phyloP scores from a whole-genome alignment of 805 yeast genomes.

The Lachancea lanzarotensis region DNA sequence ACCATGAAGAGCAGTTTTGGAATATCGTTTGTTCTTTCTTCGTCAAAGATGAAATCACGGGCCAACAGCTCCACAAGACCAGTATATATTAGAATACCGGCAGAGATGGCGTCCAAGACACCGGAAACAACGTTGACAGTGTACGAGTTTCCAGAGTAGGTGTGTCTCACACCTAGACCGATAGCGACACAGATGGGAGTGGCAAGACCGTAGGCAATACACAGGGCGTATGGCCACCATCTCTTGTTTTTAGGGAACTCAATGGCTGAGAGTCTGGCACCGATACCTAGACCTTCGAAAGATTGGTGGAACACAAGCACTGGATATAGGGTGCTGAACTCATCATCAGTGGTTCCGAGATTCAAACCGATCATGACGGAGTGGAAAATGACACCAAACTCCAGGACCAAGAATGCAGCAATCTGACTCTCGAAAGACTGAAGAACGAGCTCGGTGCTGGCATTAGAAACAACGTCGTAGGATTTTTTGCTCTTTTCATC shows the following conservation, averaged over 20 bases:
- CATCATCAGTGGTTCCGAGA: conserved; percentile 57
- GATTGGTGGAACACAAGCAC: conserved; percentile 70
- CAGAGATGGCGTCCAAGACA: conserved; percentile 60
- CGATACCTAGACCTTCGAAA: conserved; percentile 76
- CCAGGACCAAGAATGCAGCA: conserved; percentile 50
- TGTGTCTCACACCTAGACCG: conserved; percentile 61
- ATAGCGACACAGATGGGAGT: conserved; percentile 69
- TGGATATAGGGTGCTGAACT: conserved; percentile 55
- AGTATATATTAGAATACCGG: conserved; percentile 67
- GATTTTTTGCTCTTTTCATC: conserved; percentile 6
- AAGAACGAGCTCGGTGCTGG: neutral
- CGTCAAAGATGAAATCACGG: conserved; percentile 56
- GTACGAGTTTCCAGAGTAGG: conserved; percentile 50
- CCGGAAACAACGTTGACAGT: conserved; percentile 55
- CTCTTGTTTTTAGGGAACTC: conserved; percentile 43
- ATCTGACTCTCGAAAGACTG: conserved; percentile 25
- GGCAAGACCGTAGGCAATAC: conserved; percentile 47
- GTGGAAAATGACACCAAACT: conserved; percentile 70
- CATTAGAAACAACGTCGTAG: conserved; percentile 2
- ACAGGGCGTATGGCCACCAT: conserved; percentile 41
- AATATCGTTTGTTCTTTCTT: conserved; percentile 35
- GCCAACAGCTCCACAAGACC: conserved; percentile 73
- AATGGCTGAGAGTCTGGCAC: conserved; percentile 58
- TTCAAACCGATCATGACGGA: conserved; percentile 70
- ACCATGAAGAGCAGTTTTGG: conserved; percentile 38